Conservation (phyloP, 2,329 filamentous ascomycete genomes). For the Hypoxylon sp. region DNA sequence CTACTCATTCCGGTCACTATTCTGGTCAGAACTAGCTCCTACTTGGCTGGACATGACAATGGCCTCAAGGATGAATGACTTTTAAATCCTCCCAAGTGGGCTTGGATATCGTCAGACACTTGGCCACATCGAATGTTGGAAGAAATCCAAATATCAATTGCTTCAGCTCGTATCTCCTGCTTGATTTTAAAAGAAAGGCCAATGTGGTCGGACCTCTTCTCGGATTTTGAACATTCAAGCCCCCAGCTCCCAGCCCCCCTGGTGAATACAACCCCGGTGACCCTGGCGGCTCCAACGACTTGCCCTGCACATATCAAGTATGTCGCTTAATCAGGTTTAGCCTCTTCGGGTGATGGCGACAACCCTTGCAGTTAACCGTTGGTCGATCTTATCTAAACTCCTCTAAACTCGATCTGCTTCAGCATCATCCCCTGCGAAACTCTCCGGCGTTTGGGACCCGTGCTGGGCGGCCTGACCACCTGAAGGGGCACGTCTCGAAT, state of each 20-base stretch:
- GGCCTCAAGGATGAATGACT: conserved; percentile 13
- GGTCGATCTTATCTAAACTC: conserved; percentile 41
- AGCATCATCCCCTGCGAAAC: conserved; percentile 50
- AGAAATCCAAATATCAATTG: conserved; percentile 6
- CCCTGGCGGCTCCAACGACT: conserved; percentile 21
- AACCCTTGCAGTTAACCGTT: conserved; percentile 31
- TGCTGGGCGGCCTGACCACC: conserved; percentile 39
- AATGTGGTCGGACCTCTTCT: conserved; percentile 35
- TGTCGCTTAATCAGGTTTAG: conserved; percentile 34
- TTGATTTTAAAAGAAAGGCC: conserved; percentile 27
- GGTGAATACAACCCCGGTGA: conserved; percentile 13
- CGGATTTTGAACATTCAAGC: conserved; percentile 4
- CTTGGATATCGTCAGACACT: conserved; percentile 16
- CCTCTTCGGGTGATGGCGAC: conserved; percentile 35
- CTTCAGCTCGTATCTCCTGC: conserved; percentile 7
- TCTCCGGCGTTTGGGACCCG: conserved; percentile 46
- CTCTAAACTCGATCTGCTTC: conserved; percentile 49
- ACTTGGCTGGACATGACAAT: background rate
- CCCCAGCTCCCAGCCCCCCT: conserved; percentile 10
- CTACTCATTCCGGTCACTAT: conserved; percentile 5
- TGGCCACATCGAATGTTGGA: conserved; percentile 3
- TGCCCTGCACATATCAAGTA: conserved; percentile 28
- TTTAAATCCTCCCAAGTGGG: conserved; percentile 8
- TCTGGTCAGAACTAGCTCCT: conserved; percentile 1
- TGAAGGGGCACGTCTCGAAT: conserved; percentile 41